Conservation (phyloP, 2,329 filamentous ascomycete species). For the Ophiosphaerella herpotricha region DNA sequence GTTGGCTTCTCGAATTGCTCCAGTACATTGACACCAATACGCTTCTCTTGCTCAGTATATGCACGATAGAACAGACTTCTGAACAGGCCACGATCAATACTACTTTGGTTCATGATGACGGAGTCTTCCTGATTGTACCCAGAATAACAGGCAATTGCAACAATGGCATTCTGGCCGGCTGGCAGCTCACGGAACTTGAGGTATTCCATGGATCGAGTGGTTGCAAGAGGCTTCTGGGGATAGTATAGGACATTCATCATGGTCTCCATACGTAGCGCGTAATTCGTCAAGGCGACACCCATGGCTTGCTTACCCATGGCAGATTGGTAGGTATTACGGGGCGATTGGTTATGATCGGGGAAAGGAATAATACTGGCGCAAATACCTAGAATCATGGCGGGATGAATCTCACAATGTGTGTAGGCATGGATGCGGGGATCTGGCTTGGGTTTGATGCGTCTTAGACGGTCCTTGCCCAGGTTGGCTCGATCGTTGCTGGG, state of each 20-base stretch:
- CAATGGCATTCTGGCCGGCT: constrained; percentile 96
- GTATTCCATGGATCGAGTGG: constrained; percentile 97
- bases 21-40: constrained; percentile 88
- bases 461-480: constrained; percentile 76
- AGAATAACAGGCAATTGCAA: constrained; percentile 95
- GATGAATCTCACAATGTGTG: constrained; percentile 99
- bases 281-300: constrained; percentile 98
- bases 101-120: constrained; percentile 99
- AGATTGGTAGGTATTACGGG: constrained; percentile 98
- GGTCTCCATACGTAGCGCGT: constrained; percentile 95
- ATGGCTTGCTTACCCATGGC: constrained; percentile 99
- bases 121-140: constrained; percentile 99
- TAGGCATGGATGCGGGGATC: constrained; percentile 89
- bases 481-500: constrained; percentile 46
- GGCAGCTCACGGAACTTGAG: constrained; percentile 97
- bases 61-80: constrained; percentile 96
- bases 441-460: constrained; percentile 83
- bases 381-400: constrained; percentile 97
- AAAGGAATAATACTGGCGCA: constrained; percentile 99
- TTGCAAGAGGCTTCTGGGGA: constrained; percentile 94
- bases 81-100: constrained; percentile 96
- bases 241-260: constrained; percentile 99
- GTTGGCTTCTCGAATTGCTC: constrained; percentile 96
- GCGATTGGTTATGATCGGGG: constrained; percentile 98
- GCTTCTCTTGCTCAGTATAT: constrained; percentile 96